Conservation (phyloP, 2,329 filamentous ascomycete genomes). For the Xylariaceae sp. region DNA sequence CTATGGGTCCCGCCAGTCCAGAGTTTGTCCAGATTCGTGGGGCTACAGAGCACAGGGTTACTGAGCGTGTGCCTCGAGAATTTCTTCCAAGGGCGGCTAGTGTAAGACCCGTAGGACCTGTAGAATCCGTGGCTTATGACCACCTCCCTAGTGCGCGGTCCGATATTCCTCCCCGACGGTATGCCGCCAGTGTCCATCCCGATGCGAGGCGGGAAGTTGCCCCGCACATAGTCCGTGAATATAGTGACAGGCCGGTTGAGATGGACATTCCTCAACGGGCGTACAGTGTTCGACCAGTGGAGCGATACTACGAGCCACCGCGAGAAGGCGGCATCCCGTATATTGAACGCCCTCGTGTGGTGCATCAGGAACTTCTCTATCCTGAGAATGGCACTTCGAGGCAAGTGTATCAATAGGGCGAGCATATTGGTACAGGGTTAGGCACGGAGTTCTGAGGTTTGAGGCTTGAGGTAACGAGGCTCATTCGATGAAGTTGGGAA, state of each 20-base stretch:
- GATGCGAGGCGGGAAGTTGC: conserved; percentile 37
- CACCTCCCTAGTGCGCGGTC: conserved; percentile 42
- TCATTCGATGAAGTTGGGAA: conserved; percentile 3
- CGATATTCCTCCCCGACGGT: conserved; percentile 45
- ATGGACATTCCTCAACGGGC: conserved; percentile 35
- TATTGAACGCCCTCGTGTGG: conserved; percentile 41
- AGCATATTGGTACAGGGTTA: neutral
- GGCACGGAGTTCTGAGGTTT: conserved; percentile 7
- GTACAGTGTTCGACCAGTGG: conserved; percentile 41
- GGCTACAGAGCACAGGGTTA: conserved; percentile 38
- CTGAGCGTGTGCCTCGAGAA: conserved; percentile 49
- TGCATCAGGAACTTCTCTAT: conserved; percentile 44
- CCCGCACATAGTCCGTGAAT: conserved; percentile 31
- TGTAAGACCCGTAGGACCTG: conserved; percentile 56
- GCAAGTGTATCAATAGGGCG: conserved; percentile 30
- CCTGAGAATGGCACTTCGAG: conserved; percentile 36
- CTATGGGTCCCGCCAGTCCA: conserved; percentile 38
- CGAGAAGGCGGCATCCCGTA: conserved; percentile 42
- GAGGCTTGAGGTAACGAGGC: neutral
- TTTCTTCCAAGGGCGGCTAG: conserved; percentile 54
- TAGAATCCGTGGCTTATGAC: conserved; percentile 41
- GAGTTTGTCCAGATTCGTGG: conserved; percentile 49
- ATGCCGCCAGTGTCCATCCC: conserved; percentile 40
- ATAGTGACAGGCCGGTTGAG: conserved; percentile 34
- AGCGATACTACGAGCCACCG: conserved; percentile 42